Conservation (phyloP, 163 green algal species). For the Scenedesmus sp. region DNA sequence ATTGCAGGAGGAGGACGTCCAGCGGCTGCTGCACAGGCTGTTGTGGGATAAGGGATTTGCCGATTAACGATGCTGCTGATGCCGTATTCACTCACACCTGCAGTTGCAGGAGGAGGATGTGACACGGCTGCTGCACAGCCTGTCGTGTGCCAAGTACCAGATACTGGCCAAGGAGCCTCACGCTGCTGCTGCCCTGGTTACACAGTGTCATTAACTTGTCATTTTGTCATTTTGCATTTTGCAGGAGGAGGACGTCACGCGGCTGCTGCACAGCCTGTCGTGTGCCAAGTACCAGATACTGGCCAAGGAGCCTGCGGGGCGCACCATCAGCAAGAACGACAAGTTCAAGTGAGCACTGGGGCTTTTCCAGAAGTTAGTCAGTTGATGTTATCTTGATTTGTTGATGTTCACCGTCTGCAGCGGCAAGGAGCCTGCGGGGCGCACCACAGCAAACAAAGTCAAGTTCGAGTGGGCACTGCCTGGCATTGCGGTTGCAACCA, state of each 20-base stretch:
- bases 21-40: slow-evolving; percentile 89
- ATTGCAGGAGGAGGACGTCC: slow-evolving; percentile 86
- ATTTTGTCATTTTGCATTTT: too few relatives aligned
- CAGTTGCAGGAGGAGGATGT: slow-evolving; percentile 87
- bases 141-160: not conserved
- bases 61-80: not conserved
- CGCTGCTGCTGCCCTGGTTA: not conserved
- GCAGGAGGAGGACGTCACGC: slow-evolving; percentile 90
- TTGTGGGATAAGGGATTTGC: slow-evolving; percentile 78
- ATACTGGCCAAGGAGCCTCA: not conserved
- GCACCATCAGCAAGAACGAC: slow-evolving; percentile 87
- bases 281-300: slow-evolving; percentile 98
- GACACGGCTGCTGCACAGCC: slow-evolving; percentile 81
- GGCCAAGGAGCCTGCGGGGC: slow-evolving; percentile 82
- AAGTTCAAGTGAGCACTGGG: slow-evolving; percentile 74
- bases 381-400: too few relatives aligned
- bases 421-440: too few relatives aligned
- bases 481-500: not conserved
- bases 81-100: not conserved
- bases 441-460: too few relatives aligned
- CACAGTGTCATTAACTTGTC: not conserved
- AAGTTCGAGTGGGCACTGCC: too few relatives aligned
- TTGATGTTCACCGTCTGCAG: too few relatives aligned
- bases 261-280: slow-evolving; percentile 88
- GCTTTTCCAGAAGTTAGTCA: too few relatives aligned